Base-by-base conservation (phyloP, 169 alveolate genomes). In the Miamiensis avidus region DNA sequence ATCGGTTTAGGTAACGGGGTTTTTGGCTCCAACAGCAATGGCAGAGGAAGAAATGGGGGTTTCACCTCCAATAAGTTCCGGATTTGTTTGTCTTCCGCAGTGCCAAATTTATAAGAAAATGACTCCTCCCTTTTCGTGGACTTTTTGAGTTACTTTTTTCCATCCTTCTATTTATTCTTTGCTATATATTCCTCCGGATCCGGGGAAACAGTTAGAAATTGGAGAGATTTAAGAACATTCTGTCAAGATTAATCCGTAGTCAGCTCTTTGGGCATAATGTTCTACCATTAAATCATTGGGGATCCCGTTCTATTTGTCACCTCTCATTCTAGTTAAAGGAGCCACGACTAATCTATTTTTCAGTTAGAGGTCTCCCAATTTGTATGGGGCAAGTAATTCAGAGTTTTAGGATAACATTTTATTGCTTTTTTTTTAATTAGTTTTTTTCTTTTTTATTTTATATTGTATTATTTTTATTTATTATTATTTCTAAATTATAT, bases 91-190 rank as follows among this genome's bases (percentile, higher is more conserved):
- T 86, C 90, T 86, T n/a, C 90, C 90, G 31, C 82, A 27, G 79
- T 86, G 90, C 83, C 83, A 86, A 29, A 86, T 65, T 65, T 86
- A 75, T 11, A 84, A 29, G 31, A 64, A 26, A 26, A 86, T 86
- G 83, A 65, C 75, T 6, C 90, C 90, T 27, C 84, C 84, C 31
- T 86, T 81, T 15, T 34, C 34, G 74, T 86, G 94, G 26, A 90
- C 94, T 25, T 81, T 75, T 30, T 90, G 82, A 15, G 69, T 78
- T 16, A 87, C 88, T 81, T 84, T 90, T 82, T 87, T 90, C 94
- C 94, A 90, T 26, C 91, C 91, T 32, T 75, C 83, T 0, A 83
- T 77, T 73, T 90, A 81, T 49, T 83, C 89, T 64, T 83, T 77
- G 26, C 65, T 83, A 31, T 65, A 86, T 20, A 86, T 74, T 27